phyloP scores from a whole-genome alignment of 2,329 filamentous ascomycete genomes.

The Colletotrichum caudatum region DNA sequence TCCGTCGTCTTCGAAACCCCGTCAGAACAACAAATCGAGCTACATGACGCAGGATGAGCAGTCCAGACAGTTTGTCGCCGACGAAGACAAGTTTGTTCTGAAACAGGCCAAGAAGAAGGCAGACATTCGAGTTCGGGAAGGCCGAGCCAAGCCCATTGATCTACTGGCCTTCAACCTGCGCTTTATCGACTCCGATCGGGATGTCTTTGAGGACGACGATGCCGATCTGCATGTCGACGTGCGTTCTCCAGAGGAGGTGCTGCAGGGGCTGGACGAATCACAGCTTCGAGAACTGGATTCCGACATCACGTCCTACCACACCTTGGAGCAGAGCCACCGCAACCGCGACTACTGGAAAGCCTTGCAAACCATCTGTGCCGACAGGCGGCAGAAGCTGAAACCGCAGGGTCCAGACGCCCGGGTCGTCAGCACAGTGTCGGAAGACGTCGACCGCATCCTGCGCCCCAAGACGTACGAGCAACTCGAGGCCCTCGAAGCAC shows the following conservation, averaged over 20 bases:
- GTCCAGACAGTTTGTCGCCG: constrained; percentile 85
- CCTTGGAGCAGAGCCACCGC: constrained; percentile 80
- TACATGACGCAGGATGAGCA: constrained; percentile 81
- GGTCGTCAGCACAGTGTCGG: constrained; percentile 83
- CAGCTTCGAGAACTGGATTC: constrained; percentile 82
- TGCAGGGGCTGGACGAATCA: constrained; percentile 76
- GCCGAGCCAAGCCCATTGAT: constrained; percentile 91
- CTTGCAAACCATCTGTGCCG: constrained; percentile 84
- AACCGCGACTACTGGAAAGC: constrained; percentile 95
- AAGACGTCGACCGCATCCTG: constrained; percentile 89
- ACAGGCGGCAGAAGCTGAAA: constrained; percentile 76
- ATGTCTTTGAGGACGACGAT: constrained; percentile 88
- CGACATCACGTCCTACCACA: constrained; percentile 83
- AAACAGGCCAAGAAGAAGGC: constrained; percentile 99
- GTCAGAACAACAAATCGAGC: constrained; percentile 49
- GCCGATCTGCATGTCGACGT: constrained; percentile 79
- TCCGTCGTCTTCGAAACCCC: constrained; percentile 46
- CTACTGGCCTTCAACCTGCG: constrained; percentile 91
- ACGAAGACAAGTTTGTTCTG: constrained; percentile 95
- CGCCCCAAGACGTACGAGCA: constrained; percentile 88
- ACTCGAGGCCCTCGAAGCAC: constrained; percentile 85
- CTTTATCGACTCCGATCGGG: constrained; percentile 86
- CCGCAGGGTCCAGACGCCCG: constrained; percentile 74
- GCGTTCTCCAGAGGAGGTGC: constrained; percentile 82
- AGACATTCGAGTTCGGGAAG: constrained; percentile 91